These are phyloP conservation scores for Cyberlindnera mississippiensis DNA, from an alignment of 805 yeast species.

Conservation along the genomic window DNA sequence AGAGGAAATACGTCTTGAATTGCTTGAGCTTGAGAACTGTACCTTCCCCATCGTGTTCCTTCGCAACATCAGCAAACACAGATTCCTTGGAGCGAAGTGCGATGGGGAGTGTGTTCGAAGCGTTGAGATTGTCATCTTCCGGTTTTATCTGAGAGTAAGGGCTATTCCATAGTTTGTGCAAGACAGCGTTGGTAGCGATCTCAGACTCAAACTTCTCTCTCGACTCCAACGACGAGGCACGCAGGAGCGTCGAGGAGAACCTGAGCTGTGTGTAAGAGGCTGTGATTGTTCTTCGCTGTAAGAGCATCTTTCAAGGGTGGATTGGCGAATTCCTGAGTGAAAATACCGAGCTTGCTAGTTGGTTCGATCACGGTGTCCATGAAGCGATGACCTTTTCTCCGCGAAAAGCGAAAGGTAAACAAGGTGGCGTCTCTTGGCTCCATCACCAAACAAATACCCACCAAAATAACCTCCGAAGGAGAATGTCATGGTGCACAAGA, in stretches of 20 bases:
- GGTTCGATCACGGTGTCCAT: no score
- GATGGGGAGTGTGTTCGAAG: conserved; percentile 31
- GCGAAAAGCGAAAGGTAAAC: conserved; percentile 1
- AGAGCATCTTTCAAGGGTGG: neutral
- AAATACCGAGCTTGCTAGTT: no score
- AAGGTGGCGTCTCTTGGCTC: neutral
- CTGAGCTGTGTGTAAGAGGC: neutral
- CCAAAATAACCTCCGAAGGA: no score
- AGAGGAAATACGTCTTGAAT: conserved; percentile 41
- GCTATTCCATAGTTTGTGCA: conserved; percentile 13
- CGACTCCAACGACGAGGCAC: neutral
- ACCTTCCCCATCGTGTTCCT: conserved; percentile 25
- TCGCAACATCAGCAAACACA: conserved; percentile 28
- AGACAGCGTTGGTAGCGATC: conserved; percentile 9
- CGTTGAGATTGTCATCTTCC: conserved; percentile 24
- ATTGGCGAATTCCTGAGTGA: no score
- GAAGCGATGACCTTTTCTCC: neutral
- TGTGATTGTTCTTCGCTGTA: neutral
- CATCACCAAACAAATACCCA: no score
- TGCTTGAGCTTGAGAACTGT: conserved; percentile 32
- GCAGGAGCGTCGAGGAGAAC: conserved; percentile 10
- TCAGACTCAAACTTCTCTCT: conserved; percentile 7
- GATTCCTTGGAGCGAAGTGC: conserved; percentile 26
- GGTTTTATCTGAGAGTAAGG: conserved; percentile 1
- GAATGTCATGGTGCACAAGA: conserved; percentile 14